Evolutionary conservation across 176 grass and related monocot species (phyloP).

Genomic region (Musa schizocarpa): DNA sequence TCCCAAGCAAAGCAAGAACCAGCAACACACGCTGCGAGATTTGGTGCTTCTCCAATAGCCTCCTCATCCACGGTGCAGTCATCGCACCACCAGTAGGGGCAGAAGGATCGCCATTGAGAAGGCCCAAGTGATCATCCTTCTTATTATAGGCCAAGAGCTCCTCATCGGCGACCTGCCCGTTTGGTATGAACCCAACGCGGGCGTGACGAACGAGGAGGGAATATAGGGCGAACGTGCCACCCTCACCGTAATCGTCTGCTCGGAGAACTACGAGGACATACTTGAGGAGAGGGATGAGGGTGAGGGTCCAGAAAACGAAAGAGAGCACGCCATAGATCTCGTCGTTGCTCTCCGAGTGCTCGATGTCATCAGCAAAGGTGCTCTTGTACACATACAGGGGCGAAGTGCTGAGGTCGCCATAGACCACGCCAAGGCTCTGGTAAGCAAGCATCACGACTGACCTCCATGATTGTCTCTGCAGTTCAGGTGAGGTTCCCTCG

Average conservation of each 20-base stretch:
- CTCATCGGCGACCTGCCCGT: conserved; percentile 38
- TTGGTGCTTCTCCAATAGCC: conserved; percentile 47
- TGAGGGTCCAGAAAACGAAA: conserved; percentile 98
- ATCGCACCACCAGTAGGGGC: not conserved
- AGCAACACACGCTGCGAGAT: conserved; percentile 62
- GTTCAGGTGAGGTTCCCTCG: not conserved
- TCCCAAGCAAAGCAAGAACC: conserved; percentile 67
- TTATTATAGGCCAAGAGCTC: conserved; percentile 36
- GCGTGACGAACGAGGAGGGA: conserved; percentile 76
- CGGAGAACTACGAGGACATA: conserved; percentile 83
- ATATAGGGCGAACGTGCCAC: conserved; percentile 95
- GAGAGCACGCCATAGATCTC: conserved; percentile 96
- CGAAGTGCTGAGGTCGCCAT: conserved; percentile 77
- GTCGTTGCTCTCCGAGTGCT: conserved; percentile 75
- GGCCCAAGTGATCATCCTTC: conserved; percentile 12
- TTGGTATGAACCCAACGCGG: conserved; percentile 44
- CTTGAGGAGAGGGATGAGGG: conserved; percentile 70
- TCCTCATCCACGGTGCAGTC: conserved; percentile 23
- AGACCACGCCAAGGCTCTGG: conserved; percentile 88
- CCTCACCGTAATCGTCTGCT: conserved; percentile 82
- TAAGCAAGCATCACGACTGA: conserved; percentile 55
- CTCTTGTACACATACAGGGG: conserved; percentile 87
- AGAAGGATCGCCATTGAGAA: not conserved
- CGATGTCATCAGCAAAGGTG: conserved; percentile 80
- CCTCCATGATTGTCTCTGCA: conserved; percentile 43